phyloP scores from a whole-genome alignment of 176 grass and related monocot species.

The Phoenix dactylifera region DNA sequence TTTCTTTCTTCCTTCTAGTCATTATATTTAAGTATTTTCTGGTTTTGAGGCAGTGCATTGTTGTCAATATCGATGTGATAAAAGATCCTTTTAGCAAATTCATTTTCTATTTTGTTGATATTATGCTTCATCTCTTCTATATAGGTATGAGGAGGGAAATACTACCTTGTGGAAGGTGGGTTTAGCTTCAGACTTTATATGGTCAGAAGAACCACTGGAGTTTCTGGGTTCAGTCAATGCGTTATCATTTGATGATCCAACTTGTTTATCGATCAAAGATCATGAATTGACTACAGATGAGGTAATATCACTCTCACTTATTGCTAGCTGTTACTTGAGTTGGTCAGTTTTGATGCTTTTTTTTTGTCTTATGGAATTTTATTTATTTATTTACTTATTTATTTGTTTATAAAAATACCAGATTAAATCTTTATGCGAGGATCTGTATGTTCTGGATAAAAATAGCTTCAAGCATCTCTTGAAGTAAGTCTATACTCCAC shows the following conservation, averaged over 20 bases:
- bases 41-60: too few relatives aligned
- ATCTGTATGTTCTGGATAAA: conserved; percentile 85
- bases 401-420: conserved; percentile 17
- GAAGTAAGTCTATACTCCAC: conserved; percentile 45
- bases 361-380: too few relatives aligned
- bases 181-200: conserved; percentile 71
- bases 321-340: too few relatives aligned
- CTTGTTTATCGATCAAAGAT: conserved; percentile 63
- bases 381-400: conserved; percentile 4
- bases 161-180: conserved; percentile 68
- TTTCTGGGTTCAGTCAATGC: conserved; percentile 74
- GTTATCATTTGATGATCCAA: conserved; percentile 77
- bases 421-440: conserved; percentile 67
- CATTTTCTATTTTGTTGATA: conserved; percentile 1
- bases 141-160: conserved; percentile 89
- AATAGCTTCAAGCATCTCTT: conserved; percentile 98
- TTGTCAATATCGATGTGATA: too few relatives aligned
- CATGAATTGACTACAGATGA: conserved; percentile 91
- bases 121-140: background rate
- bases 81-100: too few relatives aligned
- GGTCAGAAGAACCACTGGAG: conserved; percentile 72
- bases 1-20: too few relatives aligned
- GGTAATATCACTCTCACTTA: conserved; percentile 23
- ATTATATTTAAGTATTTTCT: too few relatives aligned
- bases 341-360: too few relatives aligned